Evolutionary conservation across 371 early-diverging fungal species (phyloP), one percentile per base, ranked within the genome.

Genomic region (Dentiscutata heterogama): DNA sequence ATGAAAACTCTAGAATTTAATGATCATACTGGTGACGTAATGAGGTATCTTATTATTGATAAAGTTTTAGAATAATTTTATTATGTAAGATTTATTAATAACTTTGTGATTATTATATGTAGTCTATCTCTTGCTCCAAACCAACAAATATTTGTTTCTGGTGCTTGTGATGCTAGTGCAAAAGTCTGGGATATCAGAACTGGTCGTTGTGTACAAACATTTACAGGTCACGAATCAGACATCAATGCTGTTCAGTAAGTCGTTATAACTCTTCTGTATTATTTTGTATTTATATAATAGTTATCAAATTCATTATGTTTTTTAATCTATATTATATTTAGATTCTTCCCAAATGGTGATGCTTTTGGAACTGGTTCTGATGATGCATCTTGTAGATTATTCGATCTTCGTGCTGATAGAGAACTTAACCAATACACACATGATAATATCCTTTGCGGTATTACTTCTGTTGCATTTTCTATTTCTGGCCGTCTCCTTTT

Each of bases 1-100:
- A 93, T 96, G 84, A 98, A 97, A 88, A 90, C 95, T 14, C 89
- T 94, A 83, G 98, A 98, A 85, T 99, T 99, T 85, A 93, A 91
- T 64, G 99, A 98, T 86, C 99, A 99, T 85, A 96, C 97, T 18
- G 99, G 98, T 31, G 99, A 99, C 86, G 99, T 99, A 61, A 99
- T 99, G 99, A 95, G 93, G 92, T 93, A 88, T 74, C 67, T 51
- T 35, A 56, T 35, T 2, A 35, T 42, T 10, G 11, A 46, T n/a
- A 8, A 67, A 35, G 3, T 8, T 20, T n/a, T 39, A 16, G 39
- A 8, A 67, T 31, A 39, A 35, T 67, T 7, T 65, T 35, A 14
- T 31, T 31, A 58, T 58, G 11, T 10, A 1, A 1, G 11, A 46
- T 46, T 46, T 11, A 46, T 46, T 46, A 11, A 46, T 46, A 10